Conservation (phyloP, 2,329 filamentous ascomycete species). For the Leptodontidium sp. region DNA sequence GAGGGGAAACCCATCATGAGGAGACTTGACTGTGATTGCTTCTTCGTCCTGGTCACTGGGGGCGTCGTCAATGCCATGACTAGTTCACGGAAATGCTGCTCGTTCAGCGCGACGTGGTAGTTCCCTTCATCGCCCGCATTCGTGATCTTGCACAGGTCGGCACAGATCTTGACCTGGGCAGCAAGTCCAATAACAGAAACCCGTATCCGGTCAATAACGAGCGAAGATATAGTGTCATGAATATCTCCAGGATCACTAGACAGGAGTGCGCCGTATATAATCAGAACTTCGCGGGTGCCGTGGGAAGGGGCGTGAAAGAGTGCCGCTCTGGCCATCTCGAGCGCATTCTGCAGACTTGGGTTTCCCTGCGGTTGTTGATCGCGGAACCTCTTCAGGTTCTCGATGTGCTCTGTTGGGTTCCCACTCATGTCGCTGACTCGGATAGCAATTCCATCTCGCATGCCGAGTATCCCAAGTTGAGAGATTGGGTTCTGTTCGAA, state of each 20-base stretch:
- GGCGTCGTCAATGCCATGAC: constrained; percentile 89
- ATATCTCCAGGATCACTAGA: constrained; percentile 96
- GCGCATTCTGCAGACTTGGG: constrained; percentile 88
- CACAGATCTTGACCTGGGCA: constrained; percentile 91
- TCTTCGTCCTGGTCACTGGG: constrained; percentile 76
- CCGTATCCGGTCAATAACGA: constrained; percentile 83
- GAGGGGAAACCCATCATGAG: constrained; percentile 99
- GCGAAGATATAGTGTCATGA: constrained; percentile 82
- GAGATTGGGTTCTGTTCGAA: constrained; percentile 99
- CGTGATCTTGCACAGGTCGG: constrained; percentile 85
- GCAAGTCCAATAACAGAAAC: constrained; percentile 90
- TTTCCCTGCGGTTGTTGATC: constrained; percentile 75
- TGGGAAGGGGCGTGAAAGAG: constrained; percentile 94
- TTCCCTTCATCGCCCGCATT: constrained; percentile 79
- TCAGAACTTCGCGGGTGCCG: constrained; percentile 89
- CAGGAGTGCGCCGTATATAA: constrained; percentile 89
- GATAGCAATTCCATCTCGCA: constrained; percentile 90
- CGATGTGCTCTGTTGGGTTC: constrained; percentile 88
- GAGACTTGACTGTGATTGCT: constrained; percentile 68
- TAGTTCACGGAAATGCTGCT: constrained; percentile 88
- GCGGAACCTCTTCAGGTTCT: constrained; percentile 73
- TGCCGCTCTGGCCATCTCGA: constrained; percentile 92
- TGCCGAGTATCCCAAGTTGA: constrained; percentile 89
- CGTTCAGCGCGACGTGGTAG: constrained; percentile 87
- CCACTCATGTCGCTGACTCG: constrained; percentile 89